These are phyloP conservation scores for Candolleomyces aberdarensis DNA, from an alignment of 768 basidiomycete genomes.

Conservation along the genomic window DNA sequence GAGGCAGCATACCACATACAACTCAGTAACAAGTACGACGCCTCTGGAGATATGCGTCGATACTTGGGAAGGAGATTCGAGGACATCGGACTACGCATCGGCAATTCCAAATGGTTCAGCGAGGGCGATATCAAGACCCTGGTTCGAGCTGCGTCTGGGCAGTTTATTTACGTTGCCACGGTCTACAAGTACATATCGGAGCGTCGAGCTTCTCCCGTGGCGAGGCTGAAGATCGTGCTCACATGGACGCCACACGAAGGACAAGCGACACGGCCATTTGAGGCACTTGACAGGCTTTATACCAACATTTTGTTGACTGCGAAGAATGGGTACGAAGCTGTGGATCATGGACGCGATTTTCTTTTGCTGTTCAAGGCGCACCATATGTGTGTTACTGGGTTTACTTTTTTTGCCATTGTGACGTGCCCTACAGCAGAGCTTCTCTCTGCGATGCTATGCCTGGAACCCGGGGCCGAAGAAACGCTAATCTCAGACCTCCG, in stretches of 20 bases:
- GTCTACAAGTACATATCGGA: not conserved
- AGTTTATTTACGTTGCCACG: slow-evolving; percentile 5
- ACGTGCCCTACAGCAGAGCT: not conserved
- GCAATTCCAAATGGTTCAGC: not conserved
- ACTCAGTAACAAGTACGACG: not conserved
- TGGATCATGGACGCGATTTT: no score
- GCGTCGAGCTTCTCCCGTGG: not conserved
- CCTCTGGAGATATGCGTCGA: not conserved
- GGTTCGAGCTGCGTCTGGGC: not conserved
- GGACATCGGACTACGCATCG: not conserved
- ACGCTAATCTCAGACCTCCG: not conserved
- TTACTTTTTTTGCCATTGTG: no score
- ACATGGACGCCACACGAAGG: no score
- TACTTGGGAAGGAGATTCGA: not conserved
- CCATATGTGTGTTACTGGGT: no score
- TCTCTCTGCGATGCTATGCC: not conserved
- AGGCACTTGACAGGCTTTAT: no score
- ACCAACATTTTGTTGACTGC: no score
- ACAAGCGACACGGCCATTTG: no score
- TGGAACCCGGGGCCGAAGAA: not conserved
- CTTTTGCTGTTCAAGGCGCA: no score
- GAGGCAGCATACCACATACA: not conserved
- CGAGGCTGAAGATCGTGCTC: no score
- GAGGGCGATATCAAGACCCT: not conserved
- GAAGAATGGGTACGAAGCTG: no score